Base-by-base conservation (phyloP, 108 stramenopile species). In the Nannochloropsis oceanica region DNA sequence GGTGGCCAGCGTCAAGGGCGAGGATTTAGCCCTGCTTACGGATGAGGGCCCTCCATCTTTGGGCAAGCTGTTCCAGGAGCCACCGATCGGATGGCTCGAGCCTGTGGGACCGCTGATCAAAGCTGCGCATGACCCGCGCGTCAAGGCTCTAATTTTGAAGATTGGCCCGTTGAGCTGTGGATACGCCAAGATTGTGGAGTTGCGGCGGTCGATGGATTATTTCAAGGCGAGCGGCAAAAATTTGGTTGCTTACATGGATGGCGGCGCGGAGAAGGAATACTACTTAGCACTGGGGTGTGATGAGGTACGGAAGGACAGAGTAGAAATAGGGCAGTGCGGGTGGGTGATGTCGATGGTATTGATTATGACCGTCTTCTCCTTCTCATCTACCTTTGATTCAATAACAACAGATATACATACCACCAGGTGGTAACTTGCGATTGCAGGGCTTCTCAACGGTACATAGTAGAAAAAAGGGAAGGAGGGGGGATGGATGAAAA, bases 161-260 rank as follows among this genome's bases (percentile, higher is more conserved):
- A 34, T 89, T 2, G 42, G 42, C 42, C 11, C 84, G 9, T 26
- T 85, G 80, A 43, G n/a, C 81, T 85, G 87, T 80, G 88, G 88
- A 20, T 88, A 86, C 42, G 88, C 88, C 20, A 88, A 87, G 11
- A 42, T 88, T 11, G 82, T 88, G 85, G 88, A 89, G 87, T 80
- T 86, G 8, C 86, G 86, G 79, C 84, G 86, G 11, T 84, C 81
- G 73, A 88, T 88, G 81, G 87, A 88, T 43, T 88, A 87, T 79
- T 88, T 88, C 73, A 87, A 87, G 25, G 86, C 87, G 87, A 87
- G 87, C 81, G 88, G 88, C 20, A 88, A 88, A 83, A 84, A 43
- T 26, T 34, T 88, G 25, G 85, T 87, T 43, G 88, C 86, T 9
- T 88, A 84, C 50, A 85, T 83, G 43, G 84, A 86, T 43, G 81